Percentiles rank a stretch among this genome's conserved stretches.
Conservation (phyloP, 2,329 filamentous ascomycete genomes). For the Pestalotiopsis sp. region DNA sequence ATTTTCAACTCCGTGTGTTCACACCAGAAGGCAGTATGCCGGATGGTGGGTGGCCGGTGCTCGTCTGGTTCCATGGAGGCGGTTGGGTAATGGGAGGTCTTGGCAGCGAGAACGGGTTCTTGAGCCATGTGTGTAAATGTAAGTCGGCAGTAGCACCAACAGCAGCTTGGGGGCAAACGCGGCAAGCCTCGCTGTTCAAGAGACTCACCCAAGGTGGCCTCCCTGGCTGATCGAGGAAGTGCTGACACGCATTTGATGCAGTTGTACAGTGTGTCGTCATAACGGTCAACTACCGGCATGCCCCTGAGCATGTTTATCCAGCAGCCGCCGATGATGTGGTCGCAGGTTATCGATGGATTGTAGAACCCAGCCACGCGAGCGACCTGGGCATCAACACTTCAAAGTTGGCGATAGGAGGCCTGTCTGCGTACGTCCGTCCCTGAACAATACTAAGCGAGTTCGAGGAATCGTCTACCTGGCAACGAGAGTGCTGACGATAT, state of each 20-base stretch:
- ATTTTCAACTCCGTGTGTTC: constrained; percentile 35
- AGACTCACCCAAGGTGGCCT: not conserved
- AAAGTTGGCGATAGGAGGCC: constrained; percentile 14
- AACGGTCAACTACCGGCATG: constrained; percentile 16
- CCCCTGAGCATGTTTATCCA: constrained; percentile 18
- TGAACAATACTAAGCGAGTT: no score
- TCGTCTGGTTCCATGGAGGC: constrained; percentile 44
- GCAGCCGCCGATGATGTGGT: constrained; percentile 15
- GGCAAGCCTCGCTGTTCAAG: not conserved
- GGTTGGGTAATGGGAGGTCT: constrained; percentile 41
- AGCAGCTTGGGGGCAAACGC: not conserved
- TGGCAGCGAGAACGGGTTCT: constrained; percentile 36
- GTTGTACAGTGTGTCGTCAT: constrained; percentile 12
- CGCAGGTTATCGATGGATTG: constrained; percentile 13
- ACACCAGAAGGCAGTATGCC: constrained; percentile 28
- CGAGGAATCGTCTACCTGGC: not conserved
- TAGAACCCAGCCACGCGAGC: not conserved
- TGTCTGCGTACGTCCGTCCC: constrained; percentile 12
- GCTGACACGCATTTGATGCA: not conserved
- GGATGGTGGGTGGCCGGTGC: constrained; percentile 34
- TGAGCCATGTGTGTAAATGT: constrained; percentile 33
- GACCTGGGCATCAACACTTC: constrained; percentile 3
- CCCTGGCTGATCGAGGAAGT: not conserved
- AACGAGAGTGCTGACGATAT: not conserved
- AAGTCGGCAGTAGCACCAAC: not conserved